These are phyloP conservation scores for Cercophora sp. DNA, from an alignment of 495 filamentous ascomycete species.

Conservation along the genomic window DNA sequence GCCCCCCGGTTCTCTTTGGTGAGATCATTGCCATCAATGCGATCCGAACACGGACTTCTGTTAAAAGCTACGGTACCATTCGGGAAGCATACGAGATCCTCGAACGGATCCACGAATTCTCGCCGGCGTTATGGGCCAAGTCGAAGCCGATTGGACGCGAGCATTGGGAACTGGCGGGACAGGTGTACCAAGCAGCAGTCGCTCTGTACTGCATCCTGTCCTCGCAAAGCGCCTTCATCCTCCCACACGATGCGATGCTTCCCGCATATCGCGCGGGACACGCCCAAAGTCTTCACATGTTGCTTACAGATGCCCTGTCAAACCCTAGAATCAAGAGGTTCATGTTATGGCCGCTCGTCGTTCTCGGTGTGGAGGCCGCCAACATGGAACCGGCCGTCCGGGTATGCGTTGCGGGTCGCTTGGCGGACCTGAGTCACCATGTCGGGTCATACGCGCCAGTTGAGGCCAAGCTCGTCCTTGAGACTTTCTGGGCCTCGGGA, in stretches of 20 bases:
- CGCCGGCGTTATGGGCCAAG: constrained; percentile 23
- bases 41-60: constrained; percentile 16
- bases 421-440: constrained; percentile 21
- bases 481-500: constrained; percentile 29
- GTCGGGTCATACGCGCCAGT: constrained; percentile 24
- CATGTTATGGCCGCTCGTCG: constrained; percentile 31
- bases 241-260: constrained; percentile 16
- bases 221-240: constrained; percentile 25
- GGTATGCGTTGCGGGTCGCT: constrained; percentile 18
- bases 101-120: constrained; percentile 22
- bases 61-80: neutral
- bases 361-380: constrained; percentile 32
- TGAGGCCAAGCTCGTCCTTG: constrained; percentile 23
- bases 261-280: constrained; percentile 6
- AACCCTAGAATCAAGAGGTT: constrained; percentile 3
- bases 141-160: constrained; percentile 19
- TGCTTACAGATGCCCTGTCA: constrained; percentile 18
- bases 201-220: constrained; percentile 32
- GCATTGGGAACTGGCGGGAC: constrained; percentile 28
- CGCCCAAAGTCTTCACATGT: constrained; percentile 16
- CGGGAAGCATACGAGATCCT: constrained; percentile 17
- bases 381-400: constrained; percentile 13
- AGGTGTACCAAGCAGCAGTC: constrained; percentile 25
- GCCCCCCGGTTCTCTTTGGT: constrained; percentile 19
- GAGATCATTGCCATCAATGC: constrained; percentile 27